These are phyloP conservation scores for Cladochytrium replicatum DNA, from an alignment of 192 early-diverging fungal genomes.

Conservation along the genomic window DNA sequence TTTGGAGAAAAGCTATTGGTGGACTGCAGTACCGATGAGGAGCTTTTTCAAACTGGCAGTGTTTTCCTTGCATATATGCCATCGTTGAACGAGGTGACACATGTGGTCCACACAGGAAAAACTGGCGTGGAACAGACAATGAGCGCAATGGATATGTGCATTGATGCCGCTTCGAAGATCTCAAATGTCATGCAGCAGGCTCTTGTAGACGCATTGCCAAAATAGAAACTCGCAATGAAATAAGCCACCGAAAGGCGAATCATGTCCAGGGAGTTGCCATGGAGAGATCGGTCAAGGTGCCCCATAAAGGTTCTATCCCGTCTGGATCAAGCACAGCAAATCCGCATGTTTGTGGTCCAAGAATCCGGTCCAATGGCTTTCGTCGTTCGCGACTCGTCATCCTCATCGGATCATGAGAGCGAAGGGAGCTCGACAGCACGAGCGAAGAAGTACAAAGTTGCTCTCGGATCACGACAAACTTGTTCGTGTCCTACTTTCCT, in stretches of 20 bases:
- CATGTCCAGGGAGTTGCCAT: constrained; percentile 23
- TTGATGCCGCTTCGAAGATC: constrained; percentile 68
- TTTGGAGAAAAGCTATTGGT: constrained; percentile 20
- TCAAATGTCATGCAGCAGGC: constrained; percentile 57
- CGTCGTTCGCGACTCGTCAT: constrained; percentile 26
- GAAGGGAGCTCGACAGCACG: not conserved
- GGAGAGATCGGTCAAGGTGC: constrained; percentile 26
- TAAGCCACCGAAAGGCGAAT: no score
- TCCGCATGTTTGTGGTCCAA: constrained; percentile 32
- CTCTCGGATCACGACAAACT: constrained; percentile 25
- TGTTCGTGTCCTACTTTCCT: constrained; percentile 24
- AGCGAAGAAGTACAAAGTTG: constrained; percentile 27
- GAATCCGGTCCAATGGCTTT: constrained; percentile 42
- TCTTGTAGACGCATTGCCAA: constrained; percentile 24
- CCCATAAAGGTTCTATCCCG: constrained; percentile 17
- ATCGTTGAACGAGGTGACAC: constrained; percentile 66
- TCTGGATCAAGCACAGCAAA: constrained; percentile 22
- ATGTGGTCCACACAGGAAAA: constrained; percentile 64
- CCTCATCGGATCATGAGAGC: no score
- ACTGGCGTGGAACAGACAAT: constrained; percentile 32
- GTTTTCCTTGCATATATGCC: constrained; percentile 72
- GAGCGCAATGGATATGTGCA: constrained; percentile 58
- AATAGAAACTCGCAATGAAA: no score
- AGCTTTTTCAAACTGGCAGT: constrained; percentile 43
- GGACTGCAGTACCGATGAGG: constrained; percentile 51